These are phyloP conservation scores for Podospora tetraspora DNA, from an alignment of 495 filamentous ascomycete genomes.

Conservation along the genomic window DNA sequence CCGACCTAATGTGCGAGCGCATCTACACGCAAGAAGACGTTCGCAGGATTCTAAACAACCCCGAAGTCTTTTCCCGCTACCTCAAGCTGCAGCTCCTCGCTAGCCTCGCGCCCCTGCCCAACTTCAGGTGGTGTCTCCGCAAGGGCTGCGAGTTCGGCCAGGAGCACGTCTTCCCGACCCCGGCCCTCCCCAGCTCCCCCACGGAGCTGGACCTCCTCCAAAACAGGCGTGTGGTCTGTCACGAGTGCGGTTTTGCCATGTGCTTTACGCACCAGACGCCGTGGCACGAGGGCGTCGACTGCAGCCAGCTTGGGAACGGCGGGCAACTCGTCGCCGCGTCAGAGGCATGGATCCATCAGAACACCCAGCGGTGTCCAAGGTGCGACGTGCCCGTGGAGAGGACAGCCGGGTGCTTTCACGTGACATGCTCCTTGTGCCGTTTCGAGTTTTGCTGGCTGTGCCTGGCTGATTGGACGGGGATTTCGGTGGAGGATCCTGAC, in stretches of 20 bases:
- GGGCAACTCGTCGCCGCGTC: constrained; percentile 5
- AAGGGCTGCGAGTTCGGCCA: constrained; percentile 35
- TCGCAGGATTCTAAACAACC: neutral
- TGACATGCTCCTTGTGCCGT: constrained; percentile 17
- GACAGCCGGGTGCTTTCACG: constrained; percentile 19
- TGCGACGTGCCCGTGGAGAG: constrained; percentile 15
- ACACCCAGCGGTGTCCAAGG: constrained; percentile 14
- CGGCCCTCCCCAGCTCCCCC: neutral
- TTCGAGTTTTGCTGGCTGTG: constrained; percentile 26
- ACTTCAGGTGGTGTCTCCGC: constrained; percentile 37
- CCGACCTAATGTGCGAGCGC: constrained; percentile 9
- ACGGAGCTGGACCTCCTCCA: neutral
- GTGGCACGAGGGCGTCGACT: constrained; percentile 40
- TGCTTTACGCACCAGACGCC: constrained; percentile 33
- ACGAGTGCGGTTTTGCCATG: constrained; percentile 32
- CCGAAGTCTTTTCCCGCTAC: constrained; percentile 17
- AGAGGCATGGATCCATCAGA: constrained; percentile 2
- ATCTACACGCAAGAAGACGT: constrained; percentile 15
- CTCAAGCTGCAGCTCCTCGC: constrained; percentile 21
- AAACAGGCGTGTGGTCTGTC: constrained; percentile 30
- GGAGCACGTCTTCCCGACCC: constrained; percentile 22
- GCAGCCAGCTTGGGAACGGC: constrained; percentile 27
- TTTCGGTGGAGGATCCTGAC: neutral
- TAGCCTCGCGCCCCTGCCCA: constrained; percentile 27
- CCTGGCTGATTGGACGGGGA: constrained; percentile 14